Base-by-base conservation (phyloP, 2,329 filamentous ascomycete genomes). In the Claviceps fusiformis region DNA sequence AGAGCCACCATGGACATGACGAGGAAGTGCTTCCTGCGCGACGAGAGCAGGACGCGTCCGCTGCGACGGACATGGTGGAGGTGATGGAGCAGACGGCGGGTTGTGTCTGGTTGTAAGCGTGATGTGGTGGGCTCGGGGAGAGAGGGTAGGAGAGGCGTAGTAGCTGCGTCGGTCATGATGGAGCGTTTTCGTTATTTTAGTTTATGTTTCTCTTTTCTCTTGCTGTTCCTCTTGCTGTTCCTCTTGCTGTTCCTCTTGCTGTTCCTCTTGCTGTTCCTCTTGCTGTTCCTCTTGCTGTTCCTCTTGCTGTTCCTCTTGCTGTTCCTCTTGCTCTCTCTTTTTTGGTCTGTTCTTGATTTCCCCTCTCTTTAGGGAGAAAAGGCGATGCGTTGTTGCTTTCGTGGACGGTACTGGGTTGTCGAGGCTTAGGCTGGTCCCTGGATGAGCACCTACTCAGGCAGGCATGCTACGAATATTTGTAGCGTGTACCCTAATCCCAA, bases 1-100 rank as follows among this genome's bases (percentile, higher is more conserved):
- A 77, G 64, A 5, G 72, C 62, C 39, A 78, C 71, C 15, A 76
- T 62, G 3, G 61, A 64, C 59, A 78, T 65, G 58, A 76, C 62
- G 50, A 72, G 50, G 62, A 71, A 75, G 61, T 78, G 75, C 62
- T 76, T 77, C 46, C 63, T 59, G 45, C 67, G 67, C 17, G 71
- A 73, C 35, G 63, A 61, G 56, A 71, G 62, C 51, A 67, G 39
- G n/a, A 54, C 50, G 29, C 56, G 48, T 8, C 56, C 56, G 47
- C 29, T 39, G 54, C 50, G 54, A 44, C 54, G 56, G 37, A 57
- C 39, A 45, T 52, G 51, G n/a, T 56, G 43, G 19, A 54, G 35
- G 44, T 29, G 44, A 50, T 41, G 51, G 13, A 56, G 41, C 15
- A 50, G 29, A 31, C 56, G 51, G 33, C 52, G 41, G 43, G 54